A percentile compares a stretch with the other conserved stretches of the same genome.
phyloP scores from a whole-genome alignment of 148 eudicot species.

The Dianthus caryophyllus region DNA sequence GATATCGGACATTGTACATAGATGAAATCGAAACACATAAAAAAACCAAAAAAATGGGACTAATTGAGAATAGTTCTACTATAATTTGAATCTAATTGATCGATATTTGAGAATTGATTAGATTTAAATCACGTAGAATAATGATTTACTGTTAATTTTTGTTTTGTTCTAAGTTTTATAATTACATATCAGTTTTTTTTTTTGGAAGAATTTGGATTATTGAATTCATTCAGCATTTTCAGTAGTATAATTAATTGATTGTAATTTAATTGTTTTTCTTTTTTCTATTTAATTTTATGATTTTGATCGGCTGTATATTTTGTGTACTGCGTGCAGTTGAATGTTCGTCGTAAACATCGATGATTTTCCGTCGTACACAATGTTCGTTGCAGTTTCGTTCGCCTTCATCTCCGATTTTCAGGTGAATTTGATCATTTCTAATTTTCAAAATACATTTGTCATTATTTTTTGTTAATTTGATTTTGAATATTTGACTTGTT shows the following conservation, averaged over 20 bases:
- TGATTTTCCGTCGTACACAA: too few relatives aligned
- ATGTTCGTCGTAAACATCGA: slow-evolving; percentile 20
- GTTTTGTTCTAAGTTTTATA: not conserved
- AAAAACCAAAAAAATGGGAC: not conserved
- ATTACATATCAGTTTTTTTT: slow-evolving; percentile 17
- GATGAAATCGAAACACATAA: too few relatives aligned
- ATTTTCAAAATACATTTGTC: too few relatives aligned
- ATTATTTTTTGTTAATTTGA: too few relatives aligned
- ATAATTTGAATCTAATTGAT: slow-evolving; percentile 29
- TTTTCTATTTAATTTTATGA: not conserved
- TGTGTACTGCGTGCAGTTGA: slow-evolving; percentile 20
- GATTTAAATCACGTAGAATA: slow-evolving; percentile 20
- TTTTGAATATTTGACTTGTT: too few relatives aligned
- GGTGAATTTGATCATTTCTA: too few relatives aligned
- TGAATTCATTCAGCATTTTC: not conserved
- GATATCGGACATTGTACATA: slow-evolving; percentile 27
- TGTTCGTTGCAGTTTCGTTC: not conserved
- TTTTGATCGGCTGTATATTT: slow-evolving; percentile 20
- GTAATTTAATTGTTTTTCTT: not conserved
- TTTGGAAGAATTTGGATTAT: slow-evolving; percentile 6
- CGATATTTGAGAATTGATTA: slow-evolving; percentile 29
- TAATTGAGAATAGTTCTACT: slow-evolving; percentile 9
- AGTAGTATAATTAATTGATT: not conserved
- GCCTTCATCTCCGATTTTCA: slow-evolving; percentile 9
- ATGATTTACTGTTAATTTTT: too few relatives aligned